Percentiles rank a stretch among this genome's conserved stretches.
phyloP scores from a whole-genome alignment of 2,329 filamentous ascomycete genomes.

The Fusarium sp. region DNA sequence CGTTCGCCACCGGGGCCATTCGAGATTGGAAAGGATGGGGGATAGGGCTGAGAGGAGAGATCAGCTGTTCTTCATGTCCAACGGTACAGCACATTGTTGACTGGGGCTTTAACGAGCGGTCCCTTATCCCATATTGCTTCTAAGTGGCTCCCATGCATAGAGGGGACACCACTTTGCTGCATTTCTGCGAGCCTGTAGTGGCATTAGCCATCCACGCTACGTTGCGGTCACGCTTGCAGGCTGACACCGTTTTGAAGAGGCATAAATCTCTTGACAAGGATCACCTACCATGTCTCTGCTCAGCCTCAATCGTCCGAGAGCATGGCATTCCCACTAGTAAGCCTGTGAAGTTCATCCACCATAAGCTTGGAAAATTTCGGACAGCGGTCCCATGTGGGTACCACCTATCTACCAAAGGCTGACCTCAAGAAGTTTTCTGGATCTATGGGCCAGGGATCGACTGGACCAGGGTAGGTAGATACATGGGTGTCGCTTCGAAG shows the following conservation, averaged over 20 bases:
- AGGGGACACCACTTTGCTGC: constrained; percentile 33
- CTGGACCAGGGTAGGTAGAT: constrained; percentile 26
- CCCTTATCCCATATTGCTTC: constrained; percentile 19
- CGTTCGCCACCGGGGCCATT: constrained; percentile 31
- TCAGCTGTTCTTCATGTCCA: constrained; percentile 41
- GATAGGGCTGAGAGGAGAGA: constrained; percentile 47
- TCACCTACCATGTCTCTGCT: constrained; percentile 23
- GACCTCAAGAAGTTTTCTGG: constrained; percentile 27
- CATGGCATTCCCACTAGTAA: constrained; percentile 16
- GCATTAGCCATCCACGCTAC: constrained; percentile 22
- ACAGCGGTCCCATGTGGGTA: constrained; percentile 26
- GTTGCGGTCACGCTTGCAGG: constrained; percentile 20
- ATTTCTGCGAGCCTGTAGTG: constrained; percentile 28
- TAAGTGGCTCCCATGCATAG: constrained; percentile 12
- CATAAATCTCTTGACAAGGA: constrained; percentile 12
- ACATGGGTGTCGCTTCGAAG: constrained; percentile 10
- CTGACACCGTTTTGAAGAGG: constrained; percentile 24
- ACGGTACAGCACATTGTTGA: constrained; percentile 15
- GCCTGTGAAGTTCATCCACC: constrained; percentile 6
- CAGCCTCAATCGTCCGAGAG: constrained; percentile 34
- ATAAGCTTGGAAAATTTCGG: constrained; percentile 11
- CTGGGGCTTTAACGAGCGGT: constrained; percentile 3
- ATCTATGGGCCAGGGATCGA: constrained; percentile 14
- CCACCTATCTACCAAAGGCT: constrained; percentile 24
- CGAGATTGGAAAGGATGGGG: constrained; percentile 23